A percentile compares a stretch with the other conserved stretches of the same genome.
These are phyloP conservation scores for Myxozyma sirexii DNA, from an alignment of 805 yeast species.

Conservation along the genomic window DNA sequence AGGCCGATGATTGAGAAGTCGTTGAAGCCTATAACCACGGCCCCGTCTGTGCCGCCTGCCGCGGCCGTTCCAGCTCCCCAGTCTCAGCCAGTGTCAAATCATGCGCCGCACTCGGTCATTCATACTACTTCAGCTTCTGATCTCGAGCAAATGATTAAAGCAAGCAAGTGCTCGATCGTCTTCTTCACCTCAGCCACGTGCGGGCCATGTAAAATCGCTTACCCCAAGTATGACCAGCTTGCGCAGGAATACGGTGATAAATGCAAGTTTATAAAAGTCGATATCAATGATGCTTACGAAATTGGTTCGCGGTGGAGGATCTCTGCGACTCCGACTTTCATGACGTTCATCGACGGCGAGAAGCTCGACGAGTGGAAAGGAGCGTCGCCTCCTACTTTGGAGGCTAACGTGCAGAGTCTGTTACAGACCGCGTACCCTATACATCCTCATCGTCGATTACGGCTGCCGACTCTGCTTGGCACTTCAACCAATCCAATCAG, in stretches of 20 bases:
- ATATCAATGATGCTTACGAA: conserved; percentile 30
- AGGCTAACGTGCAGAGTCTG: conserved; percentile 31
- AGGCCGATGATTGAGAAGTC: conserved; percentile 43
- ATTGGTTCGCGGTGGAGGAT: conserved; percentile 29
- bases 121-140: conserved; percentile 21
- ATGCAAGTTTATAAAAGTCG: conserved; percentile 35
- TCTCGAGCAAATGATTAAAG: conserved; percentile 22
- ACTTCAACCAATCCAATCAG: conserved; percentile 20
- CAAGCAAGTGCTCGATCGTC: conserved; percentile 23
- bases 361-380: conserved; percentile 37
- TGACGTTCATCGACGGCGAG: conserved; percentile 31
- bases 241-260: conserved; percentile 22
- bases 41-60: conserved; percentile 17
- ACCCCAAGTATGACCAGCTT: conserved; percentile 35
- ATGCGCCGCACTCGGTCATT: conserved; percentile 14
- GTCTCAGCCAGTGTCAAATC: neutral
- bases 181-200: conserved; percentile 38
- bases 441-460: conserved; percentile 30
- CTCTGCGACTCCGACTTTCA: conserved; percentile 37
- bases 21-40: conserved; percentile 38
- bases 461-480: conserved; percentile 23
- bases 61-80: neutral
- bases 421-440: conserved; percentile 31
- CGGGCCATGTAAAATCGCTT: conserved; percentile 35
- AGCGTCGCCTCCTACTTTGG: conserved; percentile 32